Percentiles rank a stretch among this genome's conserved stretches.
Conservation (phyloP, 345 rosid genomes). For the Psidium friedrichsthalianum region DNA sequence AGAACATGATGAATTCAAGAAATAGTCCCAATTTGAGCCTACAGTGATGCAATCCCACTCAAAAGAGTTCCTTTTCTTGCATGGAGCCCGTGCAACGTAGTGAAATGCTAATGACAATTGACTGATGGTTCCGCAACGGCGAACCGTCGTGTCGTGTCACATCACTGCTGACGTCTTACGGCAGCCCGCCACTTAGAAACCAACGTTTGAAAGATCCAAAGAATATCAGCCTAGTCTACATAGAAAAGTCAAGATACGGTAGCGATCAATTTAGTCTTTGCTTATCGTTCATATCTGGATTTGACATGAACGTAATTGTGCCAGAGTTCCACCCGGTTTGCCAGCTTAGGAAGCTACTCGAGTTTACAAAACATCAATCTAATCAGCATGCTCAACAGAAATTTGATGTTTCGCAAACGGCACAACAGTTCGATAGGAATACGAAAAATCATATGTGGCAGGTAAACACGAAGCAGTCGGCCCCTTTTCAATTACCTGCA, state of each 20-base stretch:
- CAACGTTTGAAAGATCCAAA: neutral
- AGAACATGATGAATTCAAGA: neutral
- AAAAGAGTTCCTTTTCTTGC: neutral
- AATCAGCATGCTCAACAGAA: neutral
- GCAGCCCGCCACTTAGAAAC: neutral
- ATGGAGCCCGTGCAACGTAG: neutral
- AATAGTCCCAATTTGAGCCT: neutral
- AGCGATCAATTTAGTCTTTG: neutral
- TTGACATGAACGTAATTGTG: neutral
- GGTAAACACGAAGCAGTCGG: neutral
- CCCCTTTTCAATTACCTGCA: constrained; percentile 46
- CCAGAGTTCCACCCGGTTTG: neutral
- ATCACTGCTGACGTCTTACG: neutral
- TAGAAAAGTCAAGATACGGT: neutral
- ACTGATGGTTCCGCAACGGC: neutral
- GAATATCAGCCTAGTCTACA: neutral
- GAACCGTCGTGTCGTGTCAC: neutral
- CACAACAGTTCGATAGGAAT: too few species aligned
- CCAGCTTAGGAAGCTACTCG: neutral
- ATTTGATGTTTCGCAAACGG: neutral
- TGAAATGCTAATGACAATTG: neutral
- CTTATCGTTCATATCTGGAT: neutral
- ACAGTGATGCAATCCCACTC: neutral
- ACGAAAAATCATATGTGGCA: neutral
- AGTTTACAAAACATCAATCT: neutral